These are phyloP conservation scores for Protomyces macrosporus DNA, from an alignment of 1,139 yeast species.

Conservation along the genomic window DNA sequence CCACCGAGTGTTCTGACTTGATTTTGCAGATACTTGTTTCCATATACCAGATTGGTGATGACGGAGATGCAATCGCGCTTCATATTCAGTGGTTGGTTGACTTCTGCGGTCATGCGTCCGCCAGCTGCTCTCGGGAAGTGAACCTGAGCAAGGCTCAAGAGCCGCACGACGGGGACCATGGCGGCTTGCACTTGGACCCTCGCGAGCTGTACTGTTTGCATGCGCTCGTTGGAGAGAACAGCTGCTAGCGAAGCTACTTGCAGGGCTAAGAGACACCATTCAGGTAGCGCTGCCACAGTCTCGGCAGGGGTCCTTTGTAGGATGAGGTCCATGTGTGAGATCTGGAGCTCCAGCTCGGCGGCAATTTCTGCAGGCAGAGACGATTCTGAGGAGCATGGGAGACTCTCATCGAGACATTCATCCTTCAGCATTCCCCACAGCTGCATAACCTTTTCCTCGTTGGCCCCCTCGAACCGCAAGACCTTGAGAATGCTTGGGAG, in stretches of 20 bases:
- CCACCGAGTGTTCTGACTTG: constrained; percentile 61
- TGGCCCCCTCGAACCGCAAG: not conserved
- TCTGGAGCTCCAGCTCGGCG: not conserved
- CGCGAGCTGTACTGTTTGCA: too few relatives aligned
- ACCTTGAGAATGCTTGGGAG: not conserved
- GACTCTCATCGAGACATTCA: not conserved
- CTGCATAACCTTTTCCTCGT: not conserved
- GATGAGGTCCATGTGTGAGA: too few relatives aligned
- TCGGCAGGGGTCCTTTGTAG: too few relatives aligned
- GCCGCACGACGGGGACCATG: not conserved
- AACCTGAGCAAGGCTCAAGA: constrained; percentile 7
- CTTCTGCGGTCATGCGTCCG: not conserved
- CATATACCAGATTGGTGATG: constrained; percentile 6
- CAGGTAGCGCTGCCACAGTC: not conserved
- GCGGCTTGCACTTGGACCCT: not conserved
- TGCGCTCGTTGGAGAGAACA: not conserved
- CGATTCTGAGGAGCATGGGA: not conserved
- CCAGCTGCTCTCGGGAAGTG: constrained; percentile 9
- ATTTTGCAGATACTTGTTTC: constrained; percentile 48
- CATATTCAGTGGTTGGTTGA: not conserved
- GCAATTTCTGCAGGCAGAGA: not conserved
- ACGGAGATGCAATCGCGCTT: constrained; percentile 19
- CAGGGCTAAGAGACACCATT: not conserved
- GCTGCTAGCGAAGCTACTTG: not conserved
- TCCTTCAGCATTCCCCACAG: not conserved